phyloP scores from a whole-genome alignment of 2,329 filamentous ascomycete genomes.

The Beauveria medogensis region DNA sequence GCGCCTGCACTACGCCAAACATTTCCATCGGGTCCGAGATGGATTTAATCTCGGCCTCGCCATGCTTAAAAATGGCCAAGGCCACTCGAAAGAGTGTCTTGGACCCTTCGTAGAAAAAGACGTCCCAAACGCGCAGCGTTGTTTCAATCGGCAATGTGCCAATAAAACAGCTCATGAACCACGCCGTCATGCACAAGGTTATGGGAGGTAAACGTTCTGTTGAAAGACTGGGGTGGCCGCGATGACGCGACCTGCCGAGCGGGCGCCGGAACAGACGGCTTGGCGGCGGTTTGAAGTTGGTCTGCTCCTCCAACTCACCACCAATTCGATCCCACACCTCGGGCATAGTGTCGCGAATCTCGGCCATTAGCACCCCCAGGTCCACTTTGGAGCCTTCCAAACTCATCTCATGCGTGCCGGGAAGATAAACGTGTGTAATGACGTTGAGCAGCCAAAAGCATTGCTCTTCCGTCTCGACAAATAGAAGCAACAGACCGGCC shows the following conservation, averaged over 20 bases:
- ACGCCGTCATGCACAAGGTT: slow-evolving; percentile 84
- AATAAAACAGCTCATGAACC: slow-evolving; percentile 98
- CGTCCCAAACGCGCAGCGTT: slow-evolving; percentile 87
- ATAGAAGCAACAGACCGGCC: slow-evolving; percentile 79
- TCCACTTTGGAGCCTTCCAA: slow-evolving; percentile 91
- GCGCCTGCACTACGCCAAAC: slow-evolving; percentile 84
- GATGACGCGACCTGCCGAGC: slow-evolving; percentile 32
- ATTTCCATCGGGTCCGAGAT: slow-evolving; percentile 89
- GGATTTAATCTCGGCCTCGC: slow-evolving; percentile 70
- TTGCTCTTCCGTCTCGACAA: slow-evolving; percentile 82
- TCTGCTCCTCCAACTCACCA: slow-evolving; percentile 56
- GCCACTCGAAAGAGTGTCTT: slow-evolving; percentile 91
- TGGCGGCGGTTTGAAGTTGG: slow-evolving; percentile 28
- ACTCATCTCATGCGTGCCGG: slow-evolving; percentile 83
- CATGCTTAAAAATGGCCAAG: slow-evolving; percentile 82
- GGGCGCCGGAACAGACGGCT: slow-evolving; percentile 28
- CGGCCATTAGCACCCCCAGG: slow-evolving; percentile 83
- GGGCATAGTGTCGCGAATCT: slow-evolving; percentile 75
- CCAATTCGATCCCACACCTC: slow-evolving; percentile 83
- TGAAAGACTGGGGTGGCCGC: slow-evolving; percentile 30
- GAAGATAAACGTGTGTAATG: slow-evolving; percentile 79
- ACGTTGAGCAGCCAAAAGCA: slow-evolving; percentile 90
- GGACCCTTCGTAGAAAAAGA: slow-evolving; percentile 91
- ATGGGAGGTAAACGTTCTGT: slow-evolving; percentile 70
- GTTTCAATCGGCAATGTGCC: slow-evolving; percentile 87